These are phyloP conservation scores for Ceratocystis destructans DNA, from an alignment of 2,329 filamentous ascomycete genomes.

Conservation along the genomic window DNA sequence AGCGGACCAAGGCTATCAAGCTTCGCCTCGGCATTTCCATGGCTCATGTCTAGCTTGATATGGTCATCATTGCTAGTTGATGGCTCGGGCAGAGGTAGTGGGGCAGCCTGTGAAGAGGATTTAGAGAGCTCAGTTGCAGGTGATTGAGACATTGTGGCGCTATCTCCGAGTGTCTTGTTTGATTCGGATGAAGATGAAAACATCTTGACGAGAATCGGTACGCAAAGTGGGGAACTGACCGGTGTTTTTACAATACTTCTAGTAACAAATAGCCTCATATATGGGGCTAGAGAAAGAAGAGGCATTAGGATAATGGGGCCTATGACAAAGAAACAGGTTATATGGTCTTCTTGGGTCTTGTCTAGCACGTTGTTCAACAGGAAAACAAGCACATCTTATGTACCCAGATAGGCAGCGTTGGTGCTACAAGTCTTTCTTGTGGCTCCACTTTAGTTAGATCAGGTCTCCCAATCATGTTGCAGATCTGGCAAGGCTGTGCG, in stretches of 20 bases:
- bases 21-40: constrained; percentile 31
- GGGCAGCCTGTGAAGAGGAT: not conserved
- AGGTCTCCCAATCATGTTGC: not conserved
- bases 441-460: not conserved
- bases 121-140: not conserved
- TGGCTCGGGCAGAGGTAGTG: constrained; percentile 19
- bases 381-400: too few relatives aligned
- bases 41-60: constrained; percentile 27
- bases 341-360: too few relatives aligned
- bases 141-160: not conserved
- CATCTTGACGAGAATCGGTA: not conserved
- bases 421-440: not conserved
- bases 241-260: not conserved
- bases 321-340: not conserved
- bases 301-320: not conserved
- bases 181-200: not conserved
- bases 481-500: not conserved
- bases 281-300: not conserved
- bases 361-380: too few relatives aligned
- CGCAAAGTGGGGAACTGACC: not conserved
- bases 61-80: constrained; percentile 9
- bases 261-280: not conserved
- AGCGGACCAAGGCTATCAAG: constrained; percentile 59
- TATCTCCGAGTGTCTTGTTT: not conserved
- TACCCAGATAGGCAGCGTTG: too few relatives aligned